A percentile compares a stretch with the other conserved stretches of the same genome.
These are phyloP conservation scores for Aegilops speltoides DNA, from an alignment of 176 grass and related monocot genomes.

Conservation along the genomic window DNA sequence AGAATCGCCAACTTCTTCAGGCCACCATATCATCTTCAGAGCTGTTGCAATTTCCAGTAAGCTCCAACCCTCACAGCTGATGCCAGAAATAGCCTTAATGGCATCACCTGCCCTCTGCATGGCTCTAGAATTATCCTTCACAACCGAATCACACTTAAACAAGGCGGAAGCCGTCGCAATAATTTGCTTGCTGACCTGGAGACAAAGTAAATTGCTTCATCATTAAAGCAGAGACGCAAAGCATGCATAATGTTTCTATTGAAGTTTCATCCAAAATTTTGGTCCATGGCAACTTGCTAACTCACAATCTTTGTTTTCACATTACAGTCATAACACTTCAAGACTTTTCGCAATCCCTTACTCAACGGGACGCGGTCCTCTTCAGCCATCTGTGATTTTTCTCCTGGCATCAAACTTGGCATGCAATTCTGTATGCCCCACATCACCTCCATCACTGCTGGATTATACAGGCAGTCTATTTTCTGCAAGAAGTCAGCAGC, in stretches of 20 bases:
- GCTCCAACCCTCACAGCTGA: neutral
- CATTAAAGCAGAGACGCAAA: neutral
- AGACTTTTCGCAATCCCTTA: neutral
- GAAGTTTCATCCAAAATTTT: neutral
- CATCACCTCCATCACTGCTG: neutral
- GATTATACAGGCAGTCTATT: neutral
- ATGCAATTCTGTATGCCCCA: neutral
- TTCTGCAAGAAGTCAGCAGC: neutral
- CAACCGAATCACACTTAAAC: neutral
- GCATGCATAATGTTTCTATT: neutral
- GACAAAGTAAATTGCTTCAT: neutral
- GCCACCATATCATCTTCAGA: neutral
- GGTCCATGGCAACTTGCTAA: neutral
- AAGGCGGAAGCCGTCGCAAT: neutral
- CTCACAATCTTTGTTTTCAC: neutral
- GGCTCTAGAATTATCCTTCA: neutral
- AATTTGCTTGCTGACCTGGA: neutral
- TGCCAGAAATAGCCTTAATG: neutral
- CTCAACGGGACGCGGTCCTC: neutral
- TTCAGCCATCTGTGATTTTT: neutral
- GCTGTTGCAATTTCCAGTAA: neutral
- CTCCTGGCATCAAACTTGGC: neutral
- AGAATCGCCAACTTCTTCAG: neutral
- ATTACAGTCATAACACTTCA: neutral
- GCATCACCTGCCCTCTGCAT: neutral